Evolutionary conservation across 2,329 filamentous ascomycete genomes (phyloP), one percentile per base, ranked within the genome.

Genomic region (Exophiala sp.): DNA sequence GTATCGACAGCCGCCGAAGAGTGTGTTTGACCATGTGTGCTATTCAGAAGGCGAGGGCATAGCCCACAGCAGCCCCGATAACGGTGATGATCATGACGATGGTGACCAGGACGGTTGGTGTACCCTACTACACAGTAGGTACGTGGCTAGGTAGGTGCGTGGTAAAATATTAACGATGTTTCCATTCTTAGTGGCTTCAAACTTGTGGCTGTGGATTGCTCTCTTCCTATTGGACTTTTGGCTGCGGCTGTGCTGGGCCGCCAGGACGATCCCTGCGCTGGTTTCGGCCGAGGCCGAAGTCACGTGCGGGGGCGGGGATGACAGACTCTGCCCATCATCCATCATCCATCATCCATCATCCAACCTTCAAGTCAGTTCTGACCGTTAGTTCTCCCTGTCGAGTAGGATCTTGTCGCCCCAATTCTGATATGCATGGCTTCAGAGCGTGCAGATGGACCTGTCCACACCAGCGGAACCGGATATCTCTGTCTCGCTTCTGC

Each of bases 1-100:
- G 19, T 8, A 19, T 14, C 39, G 16, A 21, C 51, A 57, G 51
- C 50, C 54, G 54, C 54, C 48, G 51, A 57, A 42, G 23, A 27
- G 29, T 22, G 32, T 42, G 34, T 40, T 40, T n/a, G 48, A 27
- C 42, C 41, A 42, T 24, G 38, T 46, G 50, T 22, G 51, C 49
- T 46, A 46, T 53, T n/a, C n/a, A n/a, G n/a, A n/a, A n/a, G n/a
- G n/a, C n/a, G n/a, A n/a, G n/a, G n/a, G n/a, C n/a, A n/a, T n/a
- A n/a, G n/a, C n/a, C n/a, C n/a, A n/a, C n/a, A n/a, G n/a, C n/a
- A n/a, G 43, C 41, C 34, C 38, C 48, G 34, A 52, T 40, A 27
- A 29, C 44, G 40, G 53, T 32, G 40, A 45, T 34, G 24, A 38
- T 47, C 38, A 52, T 23, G 39, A 42, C 46, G 29, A 22, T 37